Evolutionary conservation across 768 basidiomycete genomes (phyloP).

Genomic region (Mycena indigotica): DNA sequence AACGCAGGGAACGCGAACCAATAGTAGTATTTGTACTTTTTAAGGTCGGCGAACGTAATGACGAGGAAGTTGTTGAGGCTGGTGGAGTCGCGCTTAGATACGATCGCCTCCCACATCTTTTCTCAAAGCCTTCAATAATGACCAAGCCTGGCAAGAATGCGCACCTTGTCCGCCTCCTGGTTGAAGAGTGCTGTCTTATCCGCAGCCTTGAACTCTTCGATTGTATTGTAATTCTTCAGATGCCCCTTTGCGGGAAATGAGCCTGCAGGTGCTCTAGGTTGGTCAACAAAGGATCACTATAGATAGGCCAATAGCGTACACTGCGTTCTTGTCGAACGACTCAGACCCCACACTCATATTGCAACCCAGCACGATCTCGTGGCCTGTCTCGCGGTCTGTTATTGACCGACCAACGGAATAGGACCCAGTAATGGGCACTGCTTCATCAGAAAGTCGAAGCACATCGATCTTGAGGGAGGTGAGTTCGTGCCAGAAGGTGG

Average conservation of each 20-base stretch:
- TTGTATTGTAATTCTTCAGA: slow-evolving; percentile 95
- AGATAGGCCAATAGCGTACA: slow-evolving; percentile 30
- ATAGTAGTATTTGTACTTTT: slow-evolving; percentile 97
- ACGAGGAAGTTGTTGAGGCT: slow-evolving; percentile 79
- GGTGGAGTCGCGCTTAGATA: slow-evolving; percentile 52
- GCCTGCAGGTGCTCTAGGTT: slow-evolving; percentile 46
- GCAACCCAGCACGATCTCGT: slow-evolving; percentile 71
- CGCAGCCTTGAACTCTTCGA: slow-evolving; percentile 91
- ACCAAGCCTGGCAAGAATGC: slow-evolving; percentile 10
- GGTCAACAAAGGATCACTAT: not conserved
- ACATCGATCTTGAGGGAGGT: slow-evolving; percentile 89
- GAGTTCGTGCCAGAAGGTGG: slow-evolving; percentile 91
- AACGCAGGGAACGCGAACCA: slow-evolving; percentile 98
- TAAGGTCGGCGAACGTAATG: slow-evolving; percentile 94
- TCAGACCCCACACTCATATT: slow-evolving; percentile 66
- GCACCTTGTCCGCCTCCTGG: slow-evolving; percentile 64
- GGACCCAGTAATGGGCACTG: slow-evolving; percentile 62
- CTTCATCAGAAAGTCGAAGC: slow-evolving; percentile 76
- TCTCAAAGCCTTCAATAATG: not conserved
- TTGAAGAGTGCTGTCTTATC: slow-evolving; percentile 90
- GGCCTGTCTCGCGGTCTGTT: slow-evolving; percentile 74
- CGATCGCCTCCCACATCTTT: slow-evolving; percentile 73
- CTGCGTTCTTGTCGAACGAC: slow-evolving; percentile 53
- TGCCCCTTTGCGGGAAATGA: slow-evolving; percentile 60
- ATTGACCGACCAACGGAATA: slow-evolving; percentile 75